Evolutionary conservation across 345 rosid genomes (phyloP), one percentile per base, ranked within the genome.

Genomic region (Anacardium occidentale): DNA sequence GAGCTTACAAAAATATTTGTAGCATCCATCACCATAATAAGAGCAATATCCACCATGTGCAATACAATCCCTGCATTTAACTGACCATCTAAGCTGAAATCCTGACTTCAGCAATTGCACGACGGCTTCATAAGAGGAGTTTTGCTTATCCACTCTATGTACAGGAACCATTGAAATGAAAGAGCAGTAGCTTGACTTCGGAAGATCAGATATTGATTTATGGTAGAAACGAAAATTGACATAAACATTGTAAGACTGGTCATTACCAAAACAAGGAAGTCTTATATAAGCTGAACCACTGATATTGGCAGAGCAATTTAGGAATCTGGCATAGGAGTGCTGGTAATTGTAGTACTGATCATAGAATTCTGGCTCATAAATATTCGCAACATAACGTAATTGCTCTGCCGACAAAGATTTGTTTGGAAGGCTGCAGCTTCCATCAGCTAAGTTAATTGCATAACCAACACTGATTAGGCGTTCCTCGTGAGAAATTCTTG

Each of bases 81-180:
- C 62, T 6, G 83, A 77, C 88, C 88, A 84, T 25, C 67, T 68
- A 48, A 84, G 80, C 34, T 84, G 80, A 71, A 84, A 84, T 57
- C 88, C 85, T 22, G 54, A 42, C 29, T 70, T 74, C 74, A 79
- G 66, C 77, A 82, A 40, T 67, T 32, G 29, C 71, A 40, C 11
- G 47, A 80, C 71, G 7, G 71, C 62, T 9, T 77, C 76, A 50
- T 81, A 84, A 47, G 81, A 73, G 60, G 76, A 71, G 64, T 75
- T 25, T 78, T 66, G 1, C 51, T 61, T 75, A 51, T 58, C 15
- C 67, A 71, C 72, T 18, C 67, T 72, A 64, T 66, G 57, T 5
- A 76, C 71, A 1, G 83, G 85, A 14, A 80, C 82, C 64, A 29
- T 68, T 40, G 85, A 73, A 60, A 79, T 15, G 64, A 75, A 71